Base-by-base conservation (phyloP, 345 rosid species). In the Moricandia arvensis region DNA sequence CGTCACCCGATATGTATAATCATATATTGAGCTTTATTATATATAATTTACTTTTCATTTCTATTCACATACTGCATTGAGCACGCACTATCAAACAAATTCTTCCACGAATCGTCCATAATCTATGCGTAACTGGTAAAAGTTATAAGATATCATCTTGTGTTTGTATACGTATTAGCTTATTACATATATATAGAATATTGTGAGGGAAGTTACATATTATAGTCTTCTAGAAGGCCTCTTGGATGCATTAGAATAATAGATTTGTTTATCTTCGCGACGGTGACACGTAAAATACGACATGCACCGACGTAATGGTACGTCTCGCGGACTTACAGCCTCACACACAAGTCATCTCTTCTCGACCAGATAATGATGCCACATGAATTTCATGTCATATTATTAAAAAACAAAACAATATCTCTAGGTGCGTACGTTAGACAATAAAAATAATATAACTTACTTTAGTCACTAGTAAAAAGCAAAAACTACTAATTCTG, bases 11-110 rank as follows among this genome's bases (percentile, higher is more conserved):
- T 33, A 15, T 21, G 15, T 21, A 55, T 51, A 18, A 63, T 24
- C 31, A 26, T 21, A n/a, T 33, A 31, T 10, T 31, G 41, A 59
- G 41, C 64, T 59, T 58, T 58, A 27, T 29, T 5, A 12, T 45
- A 5, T 4, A 0, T 30, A 33, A 45, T 27, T 30, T 59, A 13
- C 3, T 29, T 27, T 13, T 29, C 54, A n/a, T 30, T 7, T 34
- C 3, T 31, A 15, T 49, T 24, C 61, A 43, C 6, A 33, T 34
- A 4, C 49, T 7, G 69, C 69, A 49, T 69, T 54, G 3, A 49
- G 26, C 69, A 76, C 74, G 69, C 79, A 61, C 58, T 69, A 69
- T 69, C 47, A 75, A 61, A 61, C 73, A 34, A 49, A 49, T n/a
- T 18, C 1, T 33, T 59, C n/a, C 37, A 66, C 66, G n/a, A 59